phyloP scores from a whole-genome alignment of 768 basidiomycete species.

The Kwoniella heveanensis region DNA sequence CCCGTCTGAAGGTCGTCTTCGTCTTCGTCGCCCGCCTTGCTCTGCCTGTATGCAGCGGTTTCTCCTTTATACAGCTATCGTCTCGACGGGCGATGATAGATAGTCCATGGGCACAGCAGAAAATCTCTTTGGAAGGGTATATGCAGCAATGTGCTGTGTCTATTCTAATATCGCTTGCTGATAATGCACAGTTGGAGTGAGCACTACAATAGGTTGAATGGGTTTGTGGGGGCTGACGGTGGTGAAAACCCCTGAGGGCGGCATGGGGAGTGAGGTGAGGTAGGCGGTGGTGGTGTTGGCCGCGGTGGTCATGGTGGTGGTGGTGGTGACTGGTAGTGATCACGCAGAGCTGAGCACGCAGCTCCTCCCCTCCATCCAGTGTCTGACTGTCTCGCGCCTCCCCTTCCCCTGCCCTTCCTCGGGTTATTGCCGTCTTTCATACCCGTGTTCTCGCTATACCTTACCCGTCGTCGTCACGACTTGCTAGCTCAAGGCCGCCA shows the following conservation, averaged over 20 bases:
- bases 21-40: background rate
- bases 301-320: background rate
- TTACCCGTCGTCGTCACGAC: slow-evolving; percentile 1
- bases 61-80: background rate
- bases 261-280: background rate
- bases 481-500: background rate
- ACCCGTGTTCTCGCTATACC: background rate
- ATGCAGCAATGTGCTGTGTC: background rate
- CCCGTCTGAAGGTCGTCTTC: background rate
- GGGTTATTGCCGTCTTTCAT: background rate
- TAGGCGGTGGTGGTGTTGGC: background rate
- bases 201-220: background rate
- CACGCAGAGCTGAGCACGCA: background rate
- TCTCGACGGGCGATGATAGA: no score
- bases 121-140: background rate
- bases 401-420: background rate
- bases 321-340: background rate
- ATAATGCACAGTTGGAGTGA: background rate
- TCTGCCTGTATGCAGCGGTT: background rate
- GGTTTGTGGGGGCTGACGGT: background rate
- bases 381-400: no score
- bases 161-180: background rate
- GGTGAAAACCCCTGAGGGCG: background rate
- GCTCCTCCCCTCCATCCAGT: no score
- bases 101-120: background rate